A percentile compares a stretch with the other conserved stretches of the same genome.
These are phyloP conservation scores for Croton laevigatus DNA, from an alignment of 441 rosid species.

Conservation along the genomic window DNA sequence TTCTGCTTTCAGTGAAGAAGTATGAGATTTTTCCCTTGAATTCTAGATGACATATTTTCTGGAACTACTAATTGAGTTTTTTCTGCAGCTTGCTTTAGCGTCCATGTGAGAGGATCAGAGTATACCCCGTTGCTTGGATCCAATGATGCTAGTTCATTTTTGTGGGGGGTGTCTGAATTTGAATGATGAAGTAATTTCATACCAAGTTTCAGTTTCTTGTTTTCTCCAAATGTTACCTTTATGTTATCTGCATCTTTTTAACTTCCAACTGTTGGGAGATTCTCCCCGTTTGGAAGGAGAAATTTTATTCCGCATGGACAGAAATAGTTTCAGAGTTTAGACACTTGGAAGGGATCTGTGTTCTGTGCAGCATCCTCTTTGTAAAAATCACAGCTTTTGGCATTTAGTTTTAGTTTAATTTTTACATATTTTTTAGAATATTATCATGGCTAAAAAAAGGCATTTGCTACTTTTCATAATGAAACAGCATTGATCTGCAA, in stretches of 20 bases:
- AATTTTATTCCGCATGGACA: not conserved
- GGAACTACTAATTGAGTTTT: slow-evolving; percentile 16
- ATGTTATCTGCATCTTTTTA: not conserved
- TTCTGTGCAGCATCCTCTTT: not conserved
- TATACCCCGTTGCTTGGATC: slow-evolving; percentile 61
- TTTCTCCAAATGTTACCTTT: not conserved
- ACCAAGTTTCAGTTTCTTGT: not conserved
- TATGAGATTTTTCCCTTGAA: not conserved
- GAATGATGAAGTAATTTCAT: slow-evolving; percentile 41
- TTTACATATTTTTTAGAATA: not conserved
- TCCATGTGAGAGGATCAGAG: slow-evolving; percentile 87
- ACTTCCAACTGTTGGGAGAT: not conserved
- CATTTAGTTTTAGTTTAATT: not conserved
- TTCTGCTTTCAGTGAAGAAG: not conserved
- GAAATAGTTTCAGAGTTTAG: not conserved
- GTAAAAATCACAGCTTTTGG: not conserved
- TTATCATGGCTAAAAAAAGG: not conserved
- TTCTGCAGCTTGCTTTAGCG: slow-evolving; percentile 77
- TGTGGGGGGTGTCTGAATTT: slow-evolving; percentile 47
- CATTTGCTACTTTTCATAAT: not conserved
- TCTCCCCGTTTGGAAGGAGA: not conserved
- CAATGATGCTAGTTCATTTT: slow-evolving; percentile 45
- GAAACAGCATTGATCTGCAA: not conserved
- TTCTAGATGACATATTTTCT: slow-evolving; percentile 6
- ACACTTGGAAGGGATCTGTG: not conserved